Evolutionary conservation across 2,329 filamentous ascomycete species (phyloP).

Genomic region (Epichloe uncinata): DNA sequence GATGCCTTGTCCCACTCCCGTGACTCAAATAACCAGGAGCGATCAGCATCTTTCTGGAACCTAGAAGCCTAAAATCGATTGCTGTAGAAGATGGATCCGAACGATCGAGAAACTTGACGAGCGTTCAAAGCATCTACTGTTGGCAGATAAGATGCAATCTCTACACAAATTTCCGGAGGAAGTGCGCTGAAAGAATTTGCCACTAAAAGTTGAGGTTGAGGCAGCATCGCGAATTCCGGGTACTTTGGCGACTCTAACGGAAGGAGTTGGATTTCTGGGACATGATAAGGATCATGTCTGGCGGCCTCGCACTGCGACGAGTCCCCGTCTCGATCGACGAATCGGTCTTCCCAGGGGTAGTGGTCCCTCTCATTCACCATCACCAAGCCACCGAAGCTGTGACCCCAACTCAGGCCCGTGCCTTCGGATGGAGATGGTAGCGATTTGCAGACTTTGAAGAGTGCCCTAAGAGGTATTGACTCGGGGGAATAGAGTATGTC

Average conservation of each 20-base stretch:
- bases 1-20: too few relatives aligned
- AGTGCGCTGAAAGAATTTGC: neutral
- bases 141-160: slow-evolving; percentile 3
- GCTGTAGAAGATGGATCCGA: slow-evolving; percentile 5
- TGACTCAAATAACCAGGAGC: too few relatives aligned
- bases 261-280: slow-evolving; percentile 6
- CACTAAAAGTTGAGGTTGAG: too few relatives aligned
- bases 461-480: slow-evolving; percentile 3
- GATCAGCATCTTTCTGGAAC: too few relatives aligned
- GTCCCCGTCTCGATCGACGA: neutral
- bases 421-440: slow-evolving; percentile 2
- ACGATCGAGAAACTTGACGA: slow-evolving; percentile 5
- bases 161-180: slow-evolving; percentile 5
- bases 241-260: slow-evolving; percentile 2
- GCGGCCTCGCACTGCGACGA: neutral
- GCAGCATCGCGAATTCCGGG: neutral
- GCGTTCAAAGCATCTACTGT: slow-evolving; percentile 6
- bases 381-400: slow-evolving; percentile 4
- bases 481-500: slow-evolving; percentile 3
- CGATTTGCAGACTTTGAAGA: slow-evolving; percentile 5
- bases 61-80: slow-evolving; percentile 7
- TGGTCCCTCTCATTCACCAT: slow-evolving; percentile 2
- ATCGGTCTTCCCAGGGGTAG: slow-evolving; percentile 6
- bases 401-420: slow-evolving; percentile 4
- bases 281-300: slow-evolving; percentile 1